Base-by-base conservation (phyloP, 768 basidiomycete genomes). In the Pulveroboletus sp. region DNA sequence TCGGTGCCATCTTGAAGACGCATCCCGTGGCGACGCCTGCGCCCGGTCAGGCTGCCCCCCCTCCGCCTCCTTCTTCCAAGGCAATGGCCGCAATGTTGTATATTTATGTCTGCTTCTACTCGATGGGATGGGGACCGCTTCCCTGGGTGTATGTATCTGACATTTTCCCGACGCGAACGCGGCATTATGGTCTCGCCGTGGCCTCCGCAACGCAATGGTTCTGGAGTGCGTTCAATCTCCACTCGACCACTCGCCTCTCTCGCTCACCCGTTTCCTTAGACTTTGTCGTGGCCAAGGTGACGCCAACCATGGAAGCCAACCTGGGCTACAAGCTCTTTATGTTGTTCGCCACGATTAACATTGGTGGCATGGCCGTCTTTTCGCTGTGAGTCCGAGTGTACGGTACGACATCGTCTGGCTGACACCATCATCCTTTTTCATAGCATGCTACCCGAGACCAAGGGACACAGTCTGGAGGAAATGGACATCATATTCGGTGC, bases 81-180 rank as follows among this genome's bases (percentile, higher is more conserved):
- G 91, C 77, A 1, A 93, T 92, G 90, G 89, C 90, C 4, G 87
- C 81, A 2, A 80, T 90, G 80, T 68, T 93, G 24, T 93, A 93
- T 63, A 79, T 93, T 46, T 93, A 88, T 59, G 88, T 91, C 36
- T 85, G 83, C 64, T 91, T 91, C 68, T 93, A 92, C 67, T 87
- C 84, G 4, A 85, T 91, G 80, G 88, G 87, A 32, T 89, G 87
- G 83, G 90, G 89, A 17, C 82, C 81, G n/a, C 65, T 76, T 12
- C 85, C 77, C 14, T 77, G 69, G 72, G 79, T 87, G 19, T 86
- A 85, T 56, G 85, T 84, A 36, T 74, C 87, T 6, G 91, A 93
- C 63, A 90, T 93, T 57, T 93, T 93, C 78, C 85, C 86, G 7
- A 93, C 87, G 13, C 73, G 89, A 36, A 90, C 89, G 14, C 74